Percentiles rank a stretch among this genome's conserved stretches.
phyloP scores from a whole-genome alignment of 2,329 filamentous ascomycete genomes.

The Penicillium sp. region DNA sequence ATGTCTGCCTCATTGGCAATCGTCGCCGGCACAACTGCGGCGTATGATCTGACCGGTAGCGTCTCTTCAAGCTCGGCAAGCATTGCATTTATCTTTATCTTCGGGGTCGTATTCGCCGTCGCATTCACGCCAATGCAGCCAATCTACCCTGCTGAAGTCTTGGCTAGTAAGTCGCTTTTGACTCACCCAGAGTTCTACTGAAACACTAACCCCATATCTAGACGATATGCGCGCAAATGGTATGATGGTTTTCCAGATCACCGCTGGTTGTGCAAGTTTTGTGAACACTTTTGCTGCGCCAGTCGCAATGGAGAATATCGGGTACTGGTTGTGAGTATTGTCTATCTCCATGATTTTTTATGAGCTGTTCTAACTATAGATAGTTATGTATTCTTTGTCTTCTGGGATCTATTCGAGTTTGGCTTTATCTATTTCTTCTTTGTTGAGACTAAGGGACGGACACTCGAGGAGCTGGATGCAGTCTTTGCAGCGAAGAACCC shows the following conservation, averaged over 20 bases:
- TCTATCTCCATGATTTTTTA: background rate
- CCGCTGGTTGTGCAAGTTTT: constrained; percentile 7
- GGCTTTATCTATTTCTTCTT: background rate
- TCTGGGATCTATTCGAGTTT: background rate
- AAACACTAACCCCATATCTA: background rate
- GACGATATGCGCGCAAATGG: constrained; percentile 12
- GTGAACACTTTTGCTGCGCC: constrained; percentile 10
- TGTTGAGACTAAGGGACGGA: background rate
- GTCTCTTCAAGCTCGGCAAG: constrained; percentile 2
- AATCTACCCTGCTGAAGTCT: background rate
- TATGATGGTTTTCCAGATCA: constrained; percentile 13
- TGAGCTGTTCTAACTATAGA: background rate
- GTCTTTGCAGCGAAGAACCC: background rate
- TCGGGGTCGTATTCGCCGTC: constrained; percentile 4
- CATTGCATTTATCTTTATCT: constrained; percentile 13
- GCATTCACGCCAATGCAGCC: constrained; percentile 12
- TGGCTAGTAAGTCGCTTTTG: background rate
- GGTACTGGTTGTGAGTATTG: constrained; percentile 6
- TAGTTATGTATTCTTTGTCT: constrained; percentile 8
- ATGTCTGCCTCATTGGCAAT: constrained; percentile 5
- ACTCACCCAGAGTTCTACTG: no score
- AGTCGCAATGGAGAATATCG: constrained; percentile 8
- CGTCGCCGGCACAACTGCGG: constrained; percentile 1
- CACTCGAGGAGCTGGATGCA: background rate
- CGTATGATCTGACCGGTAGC: background rate